Evolutionary conservation across 495 filamentous ascomycete species (phyloP).

Genomic region (Patellaria atrata): DNA sequence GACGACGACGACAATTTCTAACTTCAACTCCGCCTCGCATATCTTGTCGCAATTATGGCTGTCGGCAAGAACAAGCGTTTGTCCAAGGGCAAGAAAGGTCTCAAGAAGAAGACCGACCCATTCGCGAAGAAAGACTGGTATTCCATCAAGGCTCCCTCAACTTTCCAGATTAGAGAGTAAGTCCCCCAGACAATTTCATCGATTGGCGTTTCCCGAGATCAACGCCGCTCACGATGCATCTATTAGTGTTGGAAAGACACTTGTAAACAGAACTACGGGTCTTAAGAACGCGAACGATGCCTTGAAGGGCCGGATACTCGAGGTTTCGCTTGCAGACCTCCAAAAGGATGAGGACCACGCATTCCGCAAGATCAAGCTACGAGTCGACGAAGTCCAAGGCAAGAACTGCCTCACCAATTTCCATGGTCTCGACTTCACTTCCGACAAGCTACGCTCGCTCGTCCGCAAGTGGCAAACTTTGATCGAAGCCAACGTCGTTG

Average conservation of each 20-base stretch:
- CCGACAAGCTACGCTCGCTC: conserved; percentile 95
- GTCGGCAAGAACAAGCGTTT: conserved; percentile 93
- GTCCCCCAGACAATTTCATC: conserved; percentile 23
- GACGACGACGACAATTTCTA: conserved; percentile 18
- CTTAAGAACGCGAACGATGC: conserved; percentile 99
- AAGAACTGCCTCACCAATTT: conserved; percentile 99
- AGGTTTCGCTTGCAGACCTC: conserved; percentile 95
- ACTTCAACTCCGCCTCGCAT: conserved; percentile 7
- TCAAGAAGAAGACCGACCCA: conserved; percentile 99
- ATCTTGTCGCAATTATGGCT: conserved; percentile 34
- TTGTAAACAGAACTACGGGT: conserved; percentile 98
- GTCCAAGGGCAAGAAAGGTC: conserved; percentile 99
- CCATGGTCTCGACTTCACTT: conserved; percentile 99
- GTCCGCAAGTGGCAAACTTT: conserved; percentile 99
- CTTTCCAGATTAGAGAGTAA: conserved; percentile 94
- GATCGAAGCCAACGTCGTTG: conserved; percentile 97
- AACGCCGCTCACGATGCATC: conserved; percentile 14
- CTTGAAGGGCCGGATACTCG: conserved; percentile 95
- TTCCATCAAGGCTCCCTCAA: conserved; percentile 92
- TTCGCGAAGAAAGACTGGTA: conserved; percentile 99
- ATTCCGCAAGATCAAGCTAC: conserved; percentile 98
- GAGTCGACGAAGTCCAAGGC: conserved; percentile 96
- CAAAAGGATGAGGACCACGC: conserved; percentile 99
- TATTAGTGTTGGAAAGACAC: conserved; percentile 87
- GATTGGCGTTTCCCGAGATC: neutral